A percentile compares a stretch with the other conserved stretches of the same genome.
Conservation (phyloP, 116 monocot species). For the Thalassia testudinum region DNA sequence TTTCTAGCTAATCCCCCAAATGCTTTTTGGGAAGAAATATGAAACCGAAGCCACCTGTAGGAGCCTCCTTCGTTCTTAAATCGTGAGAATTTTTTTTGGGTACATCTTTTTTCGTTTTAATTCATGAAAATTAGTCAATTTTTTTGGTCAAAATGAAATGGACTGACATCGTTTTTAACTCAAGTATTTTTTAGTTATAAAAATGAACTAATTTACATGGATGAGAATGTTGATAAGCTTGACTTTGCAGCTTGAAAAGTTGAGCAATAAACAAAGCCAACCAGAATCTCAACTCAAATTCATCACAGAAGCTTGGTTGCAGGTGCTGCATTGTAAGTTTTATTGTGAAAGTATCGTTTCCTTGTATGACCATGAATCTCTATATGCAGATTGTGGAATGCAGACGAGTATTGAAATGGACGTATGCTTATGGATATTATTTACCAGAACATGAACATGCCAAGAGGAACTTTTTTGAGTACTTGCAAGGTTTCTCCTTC, state of each 20-base stretch:
- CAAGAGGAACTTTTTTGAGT: slow-evolving; percentile 90
- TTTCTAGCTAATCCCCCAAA: too few species aligned
- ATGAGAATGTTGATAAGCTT: too few species aligned
- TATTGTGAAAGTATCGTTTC: not conserved
- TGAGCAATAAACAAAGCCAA: slow-evolving; percentile 86
- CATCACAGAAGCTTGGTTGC: slow-evolving; percentile 93
- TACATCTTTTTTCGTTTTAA: too few species aligned
- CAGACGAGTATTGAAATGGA: slow-evolving; percentile 92
- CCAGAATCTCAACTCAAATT: slow-evolving; percentile 96
- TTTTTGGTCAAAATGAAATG: too few species aligned
- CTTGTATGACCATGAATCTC: not conserved
- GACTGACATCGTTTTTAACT: too few species aligned
- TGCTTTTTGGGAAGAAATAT: too few species aligned
- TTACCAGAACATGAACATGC: slow-evolving; percentile 78
- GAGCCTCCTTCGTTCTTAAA: too few species aligned
- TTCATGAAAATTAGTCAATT: too few species aligned
- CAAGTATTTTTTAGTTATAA: too few species aligned
- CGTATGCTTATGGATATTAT: slow-evolving; percentile 94
- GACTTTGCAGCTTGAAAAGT: slow-evolving; percentile 68
- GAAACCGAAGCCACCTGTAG: too few species aligned
- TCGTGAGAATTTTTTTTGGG: too few species aligned
- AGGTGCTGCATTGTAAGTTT: slow-evolving; percentile 26
- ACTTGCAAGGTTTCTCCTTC: slow-evolving; percentile 66
- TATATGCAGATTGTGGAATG: slow-evolving; percentile 83
- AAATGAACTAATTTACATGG: too few species aligned